Conservation (phyloP, 495 filamentous ascomycete species). For the Tuber umbilicatum region DNA sequence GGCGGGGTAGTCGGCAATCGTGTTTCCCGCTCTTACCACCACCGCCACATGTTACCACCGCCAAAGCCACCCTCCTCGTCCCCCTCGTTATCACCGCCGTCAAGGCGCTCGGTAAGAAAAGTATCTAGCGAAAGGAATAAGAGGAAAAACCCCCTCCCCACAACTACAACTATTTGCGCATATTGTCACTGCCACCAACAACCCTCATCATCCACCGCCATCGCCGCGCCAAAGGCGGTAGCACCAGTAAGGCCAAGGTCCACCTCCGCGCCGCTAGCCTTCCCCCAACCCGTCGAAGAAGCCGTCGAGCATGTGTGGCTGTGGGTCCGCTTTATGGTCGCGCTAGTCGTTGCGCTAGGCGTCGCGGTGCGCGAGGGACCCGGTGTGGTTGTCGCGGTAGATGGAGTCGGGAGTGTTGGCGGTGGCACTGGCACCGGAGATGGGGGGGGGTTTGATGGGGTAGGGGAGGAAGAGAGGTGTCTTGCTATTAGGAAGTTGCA, state of each 20-base stretch:
- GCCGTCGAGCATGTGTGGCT: conserved; percentile 40
- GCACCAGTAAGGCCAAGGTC: neutral
- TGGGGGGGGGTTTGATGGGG: conserved; percentile 27
- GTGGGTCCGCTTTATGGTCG: conserved; percentile 42
- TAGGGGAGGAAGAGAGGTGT: conserved; percentile 36
- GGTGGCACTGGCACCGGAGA: neutral
- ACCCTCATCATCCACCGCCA: neutral
- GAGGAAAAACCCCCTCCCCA: neutral
- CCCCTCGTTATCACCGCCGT: neutral
- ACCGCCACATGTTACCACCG: neutral
- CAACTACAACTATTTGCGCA: neutral
- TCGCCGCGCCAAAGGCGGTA: neutral
- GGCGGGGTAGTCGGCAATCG: conserved; percentile 24
- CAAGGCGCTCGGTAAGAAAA: neutral
- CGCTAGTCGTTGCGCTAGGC: conserved; percentile 41
- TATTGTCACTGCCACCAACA: neutral
- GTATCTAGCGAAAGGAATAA: conserved; percentile 7
- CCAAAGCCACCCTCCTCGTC: neutral
- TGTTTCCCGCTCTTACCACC: conserved; percentile 6
- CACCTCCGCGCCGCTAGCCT: neutral
- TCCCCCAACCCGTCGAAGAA: conserved; percentile 27
- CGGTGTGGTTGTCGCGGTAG: conserved; percentile 25
- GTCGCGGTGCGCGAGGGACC: conserved; percentile 42
- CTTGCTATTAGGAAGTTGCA: conserved; percentile 24
- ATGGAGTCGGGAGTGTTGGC: conserved; percentile 19